These are phyloP conservation scores for Lepidopterella palustris DNA, from an alignment of 495 filamentous ascomycete species.

Conservation along the genomic window DNA sequence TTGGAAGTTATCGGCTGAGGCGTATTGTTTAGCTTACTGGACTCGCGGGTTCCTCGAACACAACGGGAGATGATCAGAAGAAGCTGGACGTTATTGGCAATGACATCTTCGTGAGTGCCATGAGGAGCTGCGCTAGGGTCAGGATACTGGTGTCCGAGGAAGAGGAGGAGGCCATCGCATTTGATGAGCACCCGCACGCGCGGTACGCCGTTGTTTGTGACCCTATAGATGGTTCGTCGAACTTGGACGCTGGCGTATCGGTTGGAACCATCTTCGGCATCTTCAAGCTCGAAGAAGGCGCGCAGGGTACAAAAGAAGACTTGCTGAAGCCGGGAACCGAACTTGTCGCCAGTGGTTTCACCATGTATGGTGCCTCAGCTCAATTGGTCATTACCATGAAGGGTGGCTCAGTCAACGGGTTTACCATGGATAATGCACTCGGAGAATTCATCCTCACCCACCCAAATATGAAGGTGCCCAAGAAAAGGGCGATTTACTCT, in stretches of 20 bases:
- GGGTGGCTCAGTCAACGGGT: conserved; percentile 87
- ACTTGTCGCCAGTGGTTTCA: conserved; percentile 90
- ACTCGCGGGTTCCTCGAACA: conserved; percentile 90
- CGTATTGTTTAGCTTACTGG: conserved; percentile 58
- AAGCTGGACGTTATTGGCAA: conserved; percentile 99
- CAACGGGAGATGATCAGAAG: conserved; percentile 96
- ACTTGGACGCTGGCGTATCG: conserved; percentile 94
- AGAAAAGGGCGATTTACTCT: conserved; percentile 80
- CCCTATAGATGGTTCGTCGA: conserved; percentile 95
- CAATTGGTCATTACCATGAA: conserved; percentile 97
- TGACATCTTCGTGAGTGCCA: conserved; percentile 90
- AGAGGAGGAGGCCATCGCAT: conserved; percentile 85
- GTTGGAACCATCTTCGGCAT: conserved; percentile 98
- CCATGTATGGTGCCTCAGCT: conserved; percentile 97
- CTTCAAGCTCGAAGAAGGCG: conserved; percentile 70
- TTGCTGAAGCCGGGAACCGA: conserved; percentile 82
- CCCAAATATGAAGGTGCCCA: conserved; percentile 84
- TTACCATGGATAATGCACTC: conserved; percentile 90
- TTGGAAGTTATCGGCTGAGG: conserved; percentile 3
- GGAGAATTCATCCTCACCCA: conserved; percentile 99
- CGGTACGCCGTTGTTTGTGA: conserved; percentile 96
- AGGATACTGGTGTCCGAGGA: conserved; percentile 91
- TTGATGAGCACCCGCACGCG: conserved; percentile 70
- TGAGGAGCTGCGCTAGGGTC: conserved; percentile 85
- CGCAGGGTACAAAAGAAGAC: conserved; percentile 71